Evolutionary conservation across 2,329 filamentous ascomycete species (phyloP).

Genomic region (Colletotrichum orchidophilum): DNA sequence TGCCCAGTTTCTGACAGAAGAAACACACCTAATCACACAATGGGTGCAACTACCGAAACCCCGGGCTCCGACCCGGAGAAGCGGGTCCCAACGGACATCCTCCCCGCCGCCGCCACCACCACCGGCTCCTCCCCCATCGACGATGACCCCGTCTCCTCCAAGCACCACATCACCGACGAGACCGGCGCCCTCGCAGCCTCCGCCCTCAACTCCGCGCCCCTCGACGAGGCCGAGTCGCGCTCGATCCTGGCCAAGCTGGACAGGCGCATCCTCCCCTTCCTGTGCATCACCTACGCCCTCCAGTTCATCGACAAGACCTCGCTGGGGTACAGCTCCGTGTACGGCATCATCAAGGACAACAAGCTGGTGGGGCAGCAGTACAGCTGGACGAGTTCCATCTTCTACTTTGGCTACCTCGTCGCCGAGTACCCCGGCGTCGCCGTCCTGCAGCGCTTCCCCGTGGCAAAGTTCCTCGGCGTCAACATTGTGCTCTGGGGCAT

Average conservation of each 20-base stretch:
- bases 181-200: conserved; percentile 23
- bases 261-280: conserved; percentile 25
- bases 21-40: not conserved
- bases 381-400: conserved; percentile 44
- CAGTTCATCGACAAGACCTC: conserved; percentile 43
- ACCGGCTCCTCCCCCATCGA: conserved; percentile 3
- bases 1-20: not conserved
- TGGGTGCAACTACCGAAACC: conserved; percentile 13
- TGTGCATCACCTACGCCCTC: conserved; percentile 43
- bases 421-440: conserved; percentile 44
- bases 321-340: conserved; percentile 42
- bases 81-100: conserved; percentile 16
- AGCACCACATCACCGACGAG: conserved; percentile 29
- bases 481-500: conserved; percentile 44
- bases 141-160: conserved; percentile 6
- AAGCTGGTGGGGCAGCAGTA: conserved; percentile 42
- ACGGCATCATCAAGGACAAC: conserved; percentile 42
- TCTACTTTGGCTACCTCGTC: conserved; percentile 45
- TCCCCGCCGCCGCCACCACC: not conserved
- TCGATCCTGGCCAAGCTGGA: conserved; percentile 13
- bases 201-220: conserved; percentile 9
- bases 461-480: conserved; percentile 40
- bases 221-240: conserved; percentile 14
- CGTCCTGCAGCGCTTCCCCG: conserved; percentile 41
- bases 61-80: conserved; percentile 23